Percentiles rank a stretch among this genome's conserved stretches.
phyloP scores from a whole-genome alignment of 495 filamentous ascomycete genomes.

The Aspergillus ostianus region DNA sequence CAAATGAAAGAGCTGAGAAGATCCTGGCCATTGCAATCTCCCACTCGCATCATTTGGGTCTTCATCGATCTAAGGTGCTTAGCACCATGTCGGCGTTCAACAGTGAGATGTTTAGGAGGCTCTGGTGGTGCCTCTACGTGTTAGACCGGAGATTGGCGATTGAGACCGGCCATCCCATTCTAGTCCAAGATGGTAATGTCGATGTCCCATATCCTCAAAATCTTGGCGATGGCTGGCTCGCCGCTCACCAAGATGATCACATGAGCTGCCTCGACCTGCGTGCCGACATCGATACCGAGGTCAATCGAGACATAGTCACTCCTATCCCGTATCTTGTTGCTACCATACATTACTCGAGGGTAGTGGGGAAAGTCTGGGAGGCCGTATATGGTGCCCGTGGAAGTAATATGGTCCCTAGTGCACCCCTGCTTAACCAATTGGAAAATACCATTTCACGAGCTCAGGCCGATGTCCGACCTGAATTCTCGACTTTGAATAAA shows the following conservation, averaged over 20 bases:
- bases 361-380: constrained; percentile 31
- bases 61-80: constrained; percentile 22
- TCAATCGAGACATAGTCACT: constrained; percentile 5
- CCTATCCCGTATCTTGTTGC: constrained; percentile 22
- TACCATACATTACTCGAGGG: constrained; percentile 24
- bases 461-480: constrained; percentile 17
- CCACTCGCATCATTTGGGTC: constrained; percentile 27
- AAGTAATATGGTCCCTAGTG: constrained; percentile 14
- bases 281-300: background rate
- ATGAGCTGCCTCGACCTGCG: background rate
- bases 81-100: constrained; percentile 16
- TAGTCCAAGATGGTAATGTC: constrained; percentile 29
- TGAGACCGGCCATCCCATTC: constrained; percentile 28
- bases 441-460: constrained; percentile 21
- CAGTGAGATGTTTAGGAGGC: constrained; percentile 20
- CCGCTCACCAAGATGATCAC: background rate
- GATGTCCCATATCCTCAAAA: constrained; percentile 23
- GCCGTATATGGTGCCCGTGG: constrained; percentile 23
- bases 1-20: constrained; percentile 28
- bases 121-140: constrained; percentile 30
- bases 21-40: constrained; percentile 27
- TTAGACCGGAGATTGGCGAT: constrained; percentile 27
- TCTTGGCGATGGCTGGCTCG: constrained; percentile 24
- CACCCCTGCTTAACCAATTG: constrained; percentile 17
- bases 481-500: constrained; percentile 17